Evolutionary conservation across 139 green algal species (phyloP).

Genomic region (Chlorella sp.): DNA sequence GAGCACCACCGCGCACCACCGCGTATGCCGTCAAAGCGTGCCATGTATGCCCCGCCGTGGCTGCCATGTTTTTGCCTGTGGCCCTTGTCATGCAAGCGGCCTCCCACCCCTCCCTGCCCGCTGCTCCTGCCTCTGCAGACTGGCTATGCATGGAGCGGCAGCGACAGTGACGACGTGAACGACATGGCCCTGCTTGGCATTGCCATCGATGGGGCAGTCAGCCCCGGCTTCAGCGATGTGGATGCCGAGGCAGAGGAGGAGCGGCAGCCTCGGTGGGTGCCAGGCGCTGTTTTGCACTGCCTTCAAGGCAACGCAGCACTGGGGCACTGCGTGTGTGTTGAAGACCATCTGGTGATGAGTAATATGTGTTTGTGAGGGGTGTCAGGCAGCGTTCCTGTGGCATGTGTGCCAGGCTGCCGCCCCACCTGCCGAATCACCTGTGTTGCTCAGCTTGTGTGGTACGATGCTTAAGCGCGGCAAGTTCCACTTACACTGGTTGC

Average conservation of each 20-base stretch:
- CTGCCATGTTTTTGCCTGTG: neutral
- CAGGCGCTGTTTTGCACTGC: neutral
- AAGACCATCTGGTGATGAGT: too few species aligned
- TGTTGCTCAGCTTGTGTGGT: too few species aligned
- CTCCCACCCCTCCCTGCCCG: neutral
- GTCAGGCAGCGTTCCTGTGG: too few species aligned
- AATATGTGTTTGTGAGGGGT: too few species aligned
- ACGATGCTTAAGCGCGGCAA: too few species aligned
- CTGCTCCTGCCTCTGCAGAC: neutral
- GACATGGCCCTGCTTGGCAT: neutral
- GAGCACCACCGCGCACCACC: neutral
- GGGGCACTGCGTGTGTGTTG: too few species aligned
- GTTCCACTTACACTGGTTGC: too few species aligned
- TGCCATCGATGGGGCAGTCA: conserved; percentile 18
- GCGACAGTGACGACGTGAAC: conserved; percentile 9
- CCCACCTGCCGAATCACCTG: too few species aligned
- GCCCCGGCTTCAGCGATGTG: conserved; percentile 15
- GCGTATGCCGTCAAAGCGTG: neutral
- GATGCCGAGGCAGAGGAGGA: conserved; percentile 8
- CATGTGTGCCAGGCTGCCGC: too few species aligned
- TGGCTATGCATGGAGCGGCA: conserved; percentile 23
- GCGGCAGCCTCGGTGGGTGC: conserved; percentile 2
- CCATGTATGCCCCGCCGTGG: too few species aligned
- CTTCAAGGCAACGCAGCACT: too few species aligned
- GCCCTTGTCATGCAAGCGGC: neutral